Conservation (phyloP, 139 green algal species). For the Chlorella sorokiniana region DNA sequence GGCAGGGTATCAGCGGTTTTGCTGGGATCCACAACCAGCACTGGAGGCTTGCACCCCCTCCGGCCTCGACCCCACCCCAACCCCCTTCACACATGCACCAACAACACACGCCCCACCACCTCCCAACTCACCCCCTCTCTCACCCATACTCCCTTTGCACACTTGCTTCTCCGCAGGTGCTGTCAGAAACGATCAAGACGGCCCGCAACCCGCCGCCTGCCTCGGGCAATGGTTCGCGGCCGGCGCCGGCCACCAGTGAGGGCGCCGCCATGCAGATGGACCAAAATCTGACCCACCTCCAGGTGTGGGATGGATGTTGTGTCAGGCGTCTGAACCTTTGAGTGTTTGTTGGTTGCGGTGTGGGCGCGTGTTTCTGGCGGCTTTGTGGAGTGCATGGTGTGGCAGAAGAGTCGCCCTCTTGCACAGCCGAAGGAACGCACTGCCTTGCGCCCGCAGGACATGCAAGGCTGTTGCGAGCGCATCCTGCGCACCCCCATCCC, state of each 20-base stretch:
- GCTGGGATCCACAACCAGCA: no score
- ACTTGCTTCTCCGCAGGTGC: neutral
- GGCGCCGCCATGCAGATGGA: conserved; percentile 31
- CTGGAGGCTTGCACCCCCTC: no score
- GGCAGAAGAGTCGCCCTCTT: neutral
- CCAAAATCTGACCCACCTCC: conserved; percentile 64
- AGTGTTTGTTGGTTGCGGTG: neutral
- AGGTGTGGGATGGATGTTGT: neutral
- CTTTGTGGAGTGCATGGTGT: conserved; percentile 54
- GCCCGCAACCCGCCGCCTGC: neutral
- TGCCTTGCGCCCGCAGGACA: conserved; percentile 2
- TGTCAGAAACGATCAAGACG: neutral
- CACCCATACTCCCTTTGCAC: no score
- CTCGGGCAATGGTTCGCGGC: neutral
- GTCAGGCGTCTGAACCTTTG: neutral
- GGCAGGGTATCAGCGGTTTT: no score
- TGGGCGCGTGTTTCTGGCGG: conserved; percentile 51
- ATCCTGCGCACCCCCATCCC: conserved; percentile 73
- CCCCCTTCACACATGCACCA: no score
- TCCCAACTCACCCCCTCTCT: no score
- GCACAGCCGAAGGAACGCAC: conserved; percentile 38
- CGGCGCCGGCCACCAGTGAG: neutral
- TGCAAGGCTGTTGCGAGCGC: conserved; percentile 49
- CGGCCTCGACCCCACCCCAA: no score
- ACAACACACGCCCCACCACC: no score